A percentile compares a stretch with the other conserved stretches of the same genome.
Conservation (phyloP, 441 rosid species). For the Syzygium syzygioides region DNA sequence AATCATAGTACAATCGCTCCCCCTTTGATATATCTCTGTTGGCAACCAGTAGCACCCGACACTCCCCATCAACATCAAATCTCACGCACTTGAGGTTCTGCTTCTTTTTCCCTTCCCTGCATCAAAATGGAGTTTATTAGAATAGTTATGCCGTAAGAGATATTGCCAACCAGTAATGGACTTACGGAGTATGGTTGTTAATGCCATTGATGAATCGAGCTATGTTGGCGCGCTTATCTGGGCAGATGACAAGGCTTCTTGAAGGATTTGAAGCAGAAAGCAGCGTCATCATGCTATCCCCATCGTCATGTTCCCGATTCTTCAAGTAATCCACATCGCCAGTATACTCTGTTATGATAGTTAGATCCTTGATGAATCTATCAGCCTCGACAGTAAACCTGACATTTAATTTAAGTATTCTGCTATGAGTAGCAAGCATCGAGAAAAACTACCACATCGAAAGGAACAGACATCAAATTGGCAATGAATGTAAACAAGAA, state of each 20-base stretch:
- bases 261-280: conserved; percentile 40
- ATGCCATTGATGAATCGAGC: conserved; percentile 68
- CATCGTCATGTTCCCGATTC: conserved; percentile 50
- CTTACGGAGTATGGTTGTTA: conserved; percentile 64
- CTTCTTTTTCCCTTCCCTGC: conserved; percentile 67
- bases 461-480: neutral
- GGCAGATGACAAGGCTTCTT: conserved; percentile 57
- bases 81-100: conserved; percentile 67
- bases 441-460: neutral
- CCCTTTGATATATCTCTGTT: conserved; percentile 56
- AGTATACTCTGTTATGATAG: conserved; percentile 63
- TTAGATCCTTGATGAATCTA: conserved; percentile 47
- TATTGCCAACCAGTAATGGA: neutral
- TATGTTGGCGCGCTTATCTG: conserved; percentile 47
- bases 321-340: conserved; percentile 78
- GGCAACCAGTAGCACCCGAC: conserved; percentile 56
- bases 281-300: conserved; percentile 74
- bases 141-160: neutral
- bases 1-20: conserved; percentile 75
- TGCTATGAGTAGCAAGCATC: neutral
- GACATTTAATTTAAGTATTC: neutral
- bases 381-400: conserved; percentile 74
- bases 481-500: neutral
- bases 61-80: conserved; percentile 46
- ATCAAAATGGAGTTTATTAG: neutral